A percentile compares a stretch with the other conserved stretches of the same genome.
Conservation (phyloP, 2,329 filamentous ascomycete species). For the Xylaria sp. region DNA sequence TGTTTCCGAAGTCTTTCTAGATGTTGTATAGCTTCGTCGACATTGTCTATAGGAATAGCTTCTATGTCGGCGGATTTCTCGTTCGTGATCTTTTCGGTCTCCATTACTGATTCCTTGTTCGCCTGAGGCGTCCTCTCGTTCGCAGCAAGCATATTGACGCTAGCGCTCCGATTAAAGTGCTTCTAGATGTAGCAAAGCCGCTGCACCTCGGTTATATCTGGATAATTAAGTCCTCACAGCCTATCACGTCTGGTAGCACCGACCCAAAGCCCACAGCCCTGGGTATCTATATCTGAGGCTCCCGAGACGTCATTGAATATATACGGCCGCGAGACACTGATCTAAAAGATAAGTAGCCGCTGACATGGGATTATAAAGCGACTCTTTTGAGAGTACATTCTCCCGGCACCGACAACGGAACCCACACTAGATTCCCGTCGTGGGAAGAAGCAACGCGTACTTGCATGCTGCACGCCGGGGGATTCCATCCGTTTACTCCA, state of each 20-base stretch:
- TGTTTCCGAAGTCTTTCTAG: constrained; percentile 25
- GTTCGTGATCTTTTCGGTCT: not conserved
- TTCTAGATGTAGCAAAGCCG: not conserved
- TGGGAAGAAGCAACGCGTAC: not conserved
- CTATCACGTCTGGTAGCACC: not conserved
- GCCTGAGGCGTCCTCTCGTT: constrained; percentile 5
- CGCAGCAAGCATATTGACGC: not conserved
- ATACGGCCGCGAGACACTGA: not conserved
- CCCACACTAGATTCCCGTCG: not conserved
- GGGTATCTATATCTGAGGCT: too few species aligned
- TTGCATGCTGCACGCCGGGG: not conserved
- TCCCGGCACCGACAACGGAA: too few species aligned
- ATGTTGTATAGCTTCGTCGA: constrained; percentile 16
- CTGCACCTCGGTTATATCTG: not conserved
- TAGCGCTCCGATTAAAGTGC: not conserved
- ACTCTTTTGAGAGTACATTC: too few species aligned
- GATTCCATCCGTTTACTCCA: not conserved
- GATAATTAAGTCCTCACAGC: not conserved
- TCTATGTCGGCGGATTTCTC: constrained; percentile 1
- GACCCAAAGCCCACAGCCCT: not conserved
- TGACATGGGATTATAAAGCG: too few species aligned
- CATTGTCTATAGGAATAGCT: not conserved
- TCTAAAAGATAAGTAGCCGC: not conserved
- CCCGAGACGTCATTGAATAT: not conserved
- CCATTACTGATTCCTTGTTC: not conserved